phyloP scores from a whole-genome alignment of 2,329 filamentous ascomycete genomes.

The Penicillium palitans region DNA sequence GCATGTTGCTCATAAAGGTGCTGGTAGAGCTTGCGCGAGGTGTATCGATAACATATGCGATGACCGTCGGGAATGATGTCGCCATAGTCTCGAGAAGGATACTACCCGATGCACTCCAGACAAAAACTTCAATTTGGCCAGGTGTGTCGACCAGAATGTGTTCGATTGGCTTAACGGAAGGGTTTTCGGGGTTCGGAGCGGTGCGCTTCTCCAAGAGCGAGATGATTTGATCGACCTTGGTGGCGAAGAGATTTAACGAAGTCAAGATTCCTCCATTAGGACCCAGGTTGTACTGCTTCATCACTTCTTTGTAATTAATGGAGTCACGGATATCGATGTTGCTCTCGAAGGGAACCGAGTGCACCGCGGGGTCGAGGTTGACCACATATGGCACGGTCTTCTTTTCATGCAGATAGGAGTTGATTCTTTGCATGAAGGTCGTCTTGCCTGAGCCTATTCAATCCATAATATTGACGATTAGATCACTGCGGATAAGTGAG shows the following conservation, averaged over 20 bases:
- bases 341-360: constrained; percentile 88
- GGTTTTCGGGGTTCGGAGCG: constrained; percentile 53
- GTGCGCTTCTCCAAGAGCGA: constrained; percentile 85
- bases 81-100: constrained; percentile 92
- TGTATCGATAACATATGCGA: constrained; percentile 97
- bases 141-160: constrained; percentile 94
- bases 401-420: constrained; percentile 82
- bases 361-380: constrained; percentile 93
- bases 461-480: constrained; percentile 6
- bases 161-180: constrained; percentile 60
- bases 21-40: constrained; percentile 88
- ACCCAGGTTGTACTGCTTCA: constrained; percentile 98
- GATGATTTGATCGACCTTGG: constrained; percentile 96
- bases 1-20: constrained; percentile 99
- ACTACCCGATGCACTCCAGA: constrained; percentile 93
- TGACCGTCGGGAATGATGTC: constrained; percentile 91
- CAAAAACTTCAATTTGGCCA: constrained; percentile 97
- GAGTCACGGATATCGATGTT: constrained; percentile 99
- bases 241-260: constrained; percentile 92
- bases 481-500: constrained; percentile 1
- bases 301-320: constrained; percentile 99
- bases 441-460: constrained; percentile 84
- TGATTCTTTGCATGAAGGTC: constrained; percentile 99
- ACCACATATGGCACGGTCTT: constrained; percentile 87
- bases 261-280: constrained; percentile 97